Evolutionary conservation across 768 basidiomycete species (phyloP).

Genomic region (Pleurotus salmoneostramineus): DNA sequence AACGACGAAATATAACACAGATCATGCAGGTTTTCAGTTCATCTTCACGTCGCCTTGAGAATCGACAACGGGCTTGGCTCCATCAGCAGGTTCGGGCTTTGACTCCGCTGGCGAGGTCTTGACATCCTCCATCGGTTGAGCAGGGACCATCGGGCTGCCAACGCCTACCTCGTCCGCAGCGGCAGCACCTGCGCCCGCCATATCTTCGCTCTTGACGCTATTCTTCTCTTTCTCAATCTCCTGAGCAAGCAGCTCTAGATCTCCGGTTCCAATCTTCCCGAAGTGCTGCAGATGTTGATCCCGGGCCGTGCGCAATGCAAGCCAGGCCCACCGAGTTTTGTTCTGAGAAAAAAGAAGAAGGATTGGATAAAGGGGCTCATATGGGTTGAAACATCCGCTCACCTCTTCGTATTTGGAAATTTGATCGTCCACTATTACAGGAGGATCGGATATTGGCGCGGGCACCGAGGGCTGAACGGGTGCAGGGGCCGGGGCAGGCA

Average conservation of each 20-base stretch:
- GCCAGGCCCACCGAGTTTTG: conserved; percentile 77
- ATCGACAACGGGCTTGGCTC: conserved; percentile 20
- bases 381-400: conserved; percentile 9
- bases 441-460: conserved; percentile 15
- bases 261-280: conserved; percentile 78
- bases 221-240: conserved; percentile 48
- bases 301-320: conserved; percentile 73
- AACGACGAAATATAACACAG: not conserved
- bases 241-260: conserved; percentile 49
- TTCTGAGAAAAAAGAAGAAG: conserved; percentile 37
- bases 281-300: conserved; percentile 74
- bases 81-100: conserved; percentile 10
- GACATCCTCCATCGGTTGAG: conserved; percentile 18
- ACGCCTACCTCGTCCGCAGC: conserved; percentile 26
- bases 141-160: conserved; percentile 25
- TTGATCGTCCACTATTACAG: conserved; percentile 39
- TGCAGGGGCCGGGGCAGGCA: conserved; percentile 22
- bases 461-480: conserved; percentile 21
- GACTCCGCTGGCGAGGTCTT: conserved; percentile 17
- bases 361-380: conserved; percentile 6
- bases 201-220: conserved; percentile 32
- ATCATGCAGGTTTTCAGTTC: conserved; percentile 21
- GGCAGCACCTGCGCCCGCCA: conserved; percentile 17
- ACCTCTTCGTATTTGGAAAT: conserved; percentile 65
- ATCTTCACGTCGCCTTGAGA: conserved; percentile 47